Conservation (phyloP, 495 filamentous ascomycete genomes). For the Umbilicaria muhlenbergii region DNA sequence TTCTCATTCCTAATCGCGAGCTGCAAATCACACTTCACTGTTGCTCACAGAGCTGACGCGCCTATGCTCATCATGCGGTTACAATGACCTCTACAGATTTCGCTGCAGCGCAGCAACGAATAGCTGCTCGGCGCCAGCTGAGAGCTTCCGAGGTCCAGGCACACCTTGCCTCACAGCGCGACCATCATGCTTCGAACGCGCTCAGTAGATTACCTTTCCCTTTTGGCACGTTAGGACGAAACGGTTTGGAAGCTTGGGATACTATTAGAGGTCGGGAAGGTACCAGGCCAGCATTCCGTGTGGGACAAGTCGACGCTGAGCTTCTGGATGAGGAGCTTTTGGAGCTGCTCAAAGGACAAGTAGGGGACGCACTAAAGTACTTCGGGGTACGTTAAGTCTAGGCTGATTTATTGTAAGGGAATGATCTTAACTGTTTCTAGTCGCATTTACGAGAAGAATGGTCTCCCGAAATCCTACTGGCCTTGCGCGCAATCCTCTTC, state of each 20-base stretch:
- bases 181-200: slow-evolving; percentile 19
- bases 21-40: no score
- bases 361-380: slow-evolving; percentile 79
- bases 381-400: slow-evolving; percentile 39
- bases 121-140: slow-evolving; percentile 59
- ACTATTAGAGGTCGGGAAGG: slow-evolving; percentile 58
- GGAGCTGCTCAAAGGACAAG: slow-evolving; percentile 68
- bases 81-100: slow-evolving; percentile 66
- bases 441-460: slow-evolving; percentile 59
- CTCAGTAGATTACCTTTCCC: slow-evolving; percentile 49
- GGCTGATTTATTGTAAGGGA: background rate
- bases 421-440: slow-evolving; percentile 15
- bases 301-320: slow-evolving; percentile 94
- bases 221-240: slow-evolving; percentile 38
- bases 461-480: slow-evolving; percentile 69
- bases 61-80: slow-evolving; percentile 17
- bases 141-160: slow-evolving; percentile 47
- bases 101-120: slow-evolving; percentile 68
- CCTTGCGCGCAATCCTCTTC: slow-evolving; percentile 67
- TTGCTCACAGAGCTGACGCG: no score
- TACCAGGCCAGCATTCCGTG: slow-evolving; percentile 72
- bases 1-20: no score
- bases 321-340: slow-evolving; percentile 89
- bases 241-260: slow-evolving; percentile 50
- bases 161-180: slow-evolving; percentile 35